These are phyloP conservation scores for Xylariaceae sp. DNA, from an alignment of 2,329 filamentous ascomycete species.

Conservation along the genomic window DNA sequence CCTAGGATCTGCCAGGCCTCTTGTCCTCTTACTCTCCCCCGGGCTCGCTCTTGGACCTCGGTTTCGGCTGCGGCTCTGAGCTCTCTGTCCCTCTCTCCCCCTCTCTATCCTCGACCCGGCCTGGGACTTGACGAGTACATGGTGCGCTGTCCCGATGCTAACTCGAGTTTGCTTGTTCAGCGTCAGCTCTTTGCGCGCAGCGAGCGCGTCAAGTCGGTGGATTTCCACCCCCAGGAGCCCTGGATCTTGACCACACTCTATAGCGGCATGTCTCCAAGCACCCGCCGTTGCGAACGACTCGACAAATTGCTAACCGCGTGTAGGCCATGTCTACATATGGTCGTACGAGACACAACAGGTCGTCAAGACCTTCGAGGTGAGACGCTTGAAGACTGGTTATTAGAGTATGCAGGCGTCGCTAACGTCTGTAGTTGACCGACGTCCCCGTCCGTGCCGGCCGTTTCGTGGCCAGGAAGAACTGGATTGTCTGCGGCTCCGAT, in stretches of 20 bases:
- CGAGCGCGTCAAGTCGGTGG: slow-evolving; percentile 91
- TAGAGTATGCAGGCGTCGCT: neutral
- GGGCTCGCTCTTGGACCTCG: neutral
- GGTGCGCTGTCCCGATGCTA: slow-evolving; percentile 6
- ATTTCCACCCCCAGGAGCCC: slow-evolving; percentile 95
- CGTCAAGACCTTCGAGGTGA: slow-evolving; percentile 86
- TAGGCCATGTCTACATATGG: slow-evolving; percentile 98
- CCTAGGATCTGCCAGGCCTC: neutral
- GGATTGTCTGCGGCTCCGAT: slow-evolving; percentile 93
- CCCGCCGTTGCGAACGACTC: slow-evolving; percentile 9
- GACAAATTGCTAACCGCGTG: slow-evolving; percentile 14
- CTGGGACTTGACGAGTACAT: neutral
- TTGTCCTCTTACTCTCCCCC: neutral
- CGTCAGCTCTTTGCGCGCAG: slow-evolving; percentile 81
- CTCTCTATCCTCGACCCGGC: no score
- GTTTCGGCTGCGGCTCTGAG: neutral
- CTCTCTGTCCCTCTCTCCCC: neutral
- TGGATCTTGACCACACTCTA: slow-evolving; percentile 96
- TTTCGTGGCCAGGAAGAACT: slow-evolving; percentile 97
- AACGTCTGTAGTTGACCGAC: slow-evolving; percentile 64
- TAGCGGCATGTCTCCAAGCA: slow-evolving; percentile 59
- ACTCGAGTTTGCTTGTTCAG: slow-evolving; percentile 39
- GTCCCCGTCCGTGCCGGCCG: slow-evolving; percentile 94
- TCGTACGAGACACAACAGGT: slow-evolving; percentile 95
- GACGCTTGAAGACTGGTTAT: neutral